A percentile compares a stretch with the other conserved stretches of the same genome.
Conservation (phyloP, 345 rosid genomes). For the Trapa bicornis region DNA sequence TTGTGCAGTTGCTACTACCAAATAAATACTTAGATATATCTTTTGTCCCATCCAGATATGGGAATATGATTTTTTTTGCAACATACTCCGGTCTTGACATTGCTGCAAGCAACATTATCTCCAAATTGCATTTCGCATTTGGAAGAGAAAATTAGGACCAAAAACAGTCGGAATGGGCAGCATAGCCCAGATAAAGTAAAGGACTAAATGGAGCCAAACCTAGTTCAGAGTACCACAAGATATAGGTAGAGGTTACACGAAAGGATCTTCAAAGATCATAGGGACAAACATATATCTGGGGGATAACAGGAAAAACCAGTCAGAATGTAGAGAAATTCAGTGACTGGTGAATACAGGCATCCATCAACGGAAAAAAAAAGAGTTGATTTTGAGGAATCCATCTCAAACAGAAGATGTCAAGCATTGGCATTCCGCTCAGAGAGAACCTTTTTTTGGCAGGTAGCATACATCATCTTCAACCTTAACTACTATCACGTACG, state of each 20-base stretch:
- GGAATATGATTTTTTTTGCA: neutral
- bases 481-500: neutral
- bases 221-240: neutral
- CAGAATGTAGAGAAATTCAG: neutral
- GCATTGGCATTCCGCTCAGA: neutral
- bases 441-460: neutral
- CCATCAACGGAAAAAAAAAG: no score
- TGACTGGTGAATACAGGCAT: no score
- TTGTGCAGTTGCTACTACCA: neutral
- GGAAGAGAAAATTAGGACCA: neutral
- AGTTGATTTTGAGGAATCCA: neutral
- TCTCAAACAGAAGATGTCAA: neutral
- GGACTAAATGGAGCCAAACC: neutral
- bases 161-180: neutral
- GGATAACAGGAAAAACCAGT: neutral
- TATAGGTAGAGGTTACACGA: neutral
- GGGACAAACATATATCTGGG: neutral
- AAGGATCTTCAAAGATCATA: neutral
- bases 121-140: neutral
- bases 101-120: neutral
- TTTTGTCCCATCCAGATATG: neutral
- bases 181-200: neutral
- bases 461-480: neutral
- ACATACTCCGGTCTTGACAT: neutral
- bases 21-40: neutral